A percentile compares a stretch with the other conserved stretches of the same genome.
phyloP scores from a whole-genome alignment of 1,284 basidiomycete genomes.

The Trametes sp. region DNA sequence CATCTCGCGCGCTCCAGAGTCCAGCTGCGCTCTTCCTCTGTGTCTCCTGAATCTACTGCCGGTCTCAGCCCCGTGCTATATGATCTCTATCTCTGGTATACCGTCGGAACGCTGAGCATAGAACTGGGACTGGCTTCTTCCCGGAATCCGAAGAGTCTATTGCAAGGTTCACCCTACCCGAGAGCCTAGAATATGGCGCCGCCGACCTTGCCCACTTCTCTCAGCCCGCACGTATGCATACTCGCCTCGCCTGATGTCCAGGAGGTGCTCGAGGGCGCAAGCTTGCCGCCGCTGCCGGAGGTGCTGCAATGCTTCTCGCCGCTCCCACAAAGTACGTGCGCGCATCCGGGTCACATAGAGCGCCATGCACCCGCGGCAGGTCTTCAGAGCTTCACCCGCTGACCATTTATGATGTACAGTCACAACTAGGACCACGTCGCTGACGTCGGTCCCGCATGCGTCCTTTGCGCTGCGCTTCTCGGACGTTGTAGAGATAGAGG shows the following conservation, averaged over 20 bases:
- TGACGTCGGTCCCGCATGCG: slow-evolving; percentile 71
- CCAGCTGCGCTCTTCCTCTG: slow-evolving; percentile 13
- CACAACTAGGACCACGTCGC: slow-evolving; percentile 75
- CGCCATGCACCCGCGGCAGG: background rate
- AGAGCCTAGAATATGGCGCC: slow-evolving; percentile 35
- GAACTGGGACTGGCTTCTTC: background rate
- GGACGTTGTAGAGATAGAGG: slow-evolving; percentile 71
- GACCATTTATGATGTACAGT: slow-evolving; percentile 51
- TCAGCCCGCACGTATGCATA: slow-evolving; percentile 82
- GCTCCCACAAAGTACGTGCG: slow-evolving; percentile 72
- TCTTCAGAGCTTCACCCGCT: too few species aligned
- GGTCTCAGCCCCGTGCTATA: background rate
- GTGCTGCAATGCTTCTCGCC: slow-evolving; percentile 85
- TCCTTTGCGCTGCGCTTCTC: slow-evolving; percentile 81
- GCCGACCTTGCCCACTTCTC: slow-evolving; percentile 66
- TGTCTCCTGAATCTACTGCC: too few species aligned
- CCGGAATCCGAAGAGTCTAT: slow-evolving; percentile 4
- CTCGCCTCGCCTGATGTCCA: slow-evolving; percentile 73
- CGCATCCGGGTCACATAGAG: background rate
- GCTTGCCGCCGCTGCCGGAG: slow-evolving; percentile 70
- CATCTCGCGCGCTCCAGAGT: slow-evolving; percentile 19
- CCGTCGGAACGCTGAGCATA: background rate
- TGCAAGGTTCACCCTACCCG: background rate
- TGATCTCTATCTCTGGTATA: background rate
- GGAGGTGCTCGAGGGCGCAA: slow-evolving; percentile 61